Conservation (phyloP, 257 asterid species). For the Solanum clarkiae region DNA sequence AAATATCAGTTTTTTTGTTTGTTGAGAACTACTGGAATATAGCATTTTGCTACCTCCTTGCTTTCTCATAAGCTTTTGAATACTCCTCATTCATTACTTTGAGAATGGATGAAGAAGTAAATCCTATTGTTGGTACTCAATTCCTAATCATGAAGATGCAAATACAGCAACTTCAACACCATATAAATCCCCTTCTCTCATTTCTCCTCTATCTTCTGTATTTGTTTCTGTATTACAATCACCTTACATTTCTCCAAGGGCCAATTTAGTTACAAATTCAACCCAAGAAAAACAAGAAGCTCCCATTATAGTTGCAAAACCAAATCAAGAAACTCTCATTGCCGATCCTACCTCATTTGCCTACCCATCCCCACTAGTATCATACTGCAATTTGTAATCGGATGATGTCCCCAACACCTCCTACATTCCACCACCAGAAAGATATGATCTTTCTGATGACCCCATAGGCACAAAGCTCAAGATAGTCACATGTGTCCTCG, state of each 20-base stretch:
- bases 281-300: not conserved
- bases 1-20: slow-evolving; percentile 5
- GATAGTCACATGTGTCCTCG: slow-evolving; percentile 54
- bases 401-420: slow-evolving; percentile 86
- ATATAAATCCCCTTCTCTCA: slow-evolving; percentile 48
- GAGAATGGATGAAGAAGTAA: slow-evolving; percentile 36
- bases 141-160: slow-evolving; percentile 47
- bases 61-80: not conserved
- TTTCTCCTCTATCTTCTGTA: slow-evolving; percentile 84
- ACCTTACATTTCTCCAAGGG: slow-evolving; percentile 85
- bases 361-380: slow-evolving; percentile 53
- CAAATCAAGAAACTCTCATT: not conserved
- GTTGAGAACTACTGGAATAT: too few relatives aligned
- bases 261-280: slow-evolving; percentile 15
- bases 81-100: slow-evolving; percentile 4
- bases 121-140: slow-evolving; percentile 21
- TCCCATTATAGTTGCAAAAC: not conserved
- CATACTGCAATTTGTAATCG: slow-evolving; percentile 59
- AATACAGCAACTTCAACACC: slow-evolving; percentile 48
- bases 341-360: slow-evolving; percentile 19
- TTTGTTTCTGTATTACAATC: slow-evolving; percentile 86
- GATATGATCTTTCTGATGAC: slow-evolving; percentile 27
- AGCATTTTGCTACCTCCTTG: too few relatives aligned
- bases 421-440: slow-evolving; percentile 66
- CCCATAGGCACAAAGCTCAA: slow-evolving; percentile 38